These are phyloP conservation scores for Aspergillus ostianus DNA, from an alignment of 495 filamentous ascomycete genomes.

Conservation along the genomic window DNA sequence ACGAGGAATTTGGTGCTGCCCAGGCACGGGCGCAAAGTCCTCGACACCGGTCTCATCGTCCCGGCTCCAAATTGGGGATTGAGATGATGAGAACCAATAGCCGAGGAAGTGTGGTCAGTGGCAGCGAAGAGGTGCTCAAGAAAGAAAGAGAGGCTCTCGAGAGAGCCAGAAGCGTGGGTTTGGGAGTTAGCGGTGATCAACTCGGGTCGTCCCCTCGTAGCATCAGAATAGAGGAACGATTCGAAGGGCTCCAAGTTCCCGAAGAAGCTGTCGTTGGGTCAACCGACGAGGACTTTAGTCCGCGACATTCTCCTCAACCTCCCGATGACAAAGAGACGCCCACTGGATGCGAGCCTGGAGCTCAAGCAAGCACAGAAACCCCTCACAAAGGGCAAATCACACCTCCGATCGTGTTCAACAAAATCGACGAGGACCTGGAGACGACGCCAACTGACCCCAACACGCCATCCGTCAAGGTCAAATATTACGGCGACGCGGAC, in stretches of 20 bases:
- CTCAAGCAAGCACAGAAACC: slow-evolving; percentile 9
- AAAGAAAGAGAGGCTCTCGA: slow-evolving; percentile 37
- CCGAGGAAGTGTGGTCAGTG: slow-evolving; percentile 73
- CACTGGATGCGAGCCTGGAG: not conserved
- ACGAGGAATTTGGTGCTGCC: slow-evolving; percentile 75
- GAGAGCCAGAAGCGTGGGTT: slow-evolving; percentile 25
- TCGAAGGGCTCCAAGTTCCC: slow-evolving; percentile 40
- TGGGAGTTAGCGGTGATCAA: slow-evolving; percentile 21
- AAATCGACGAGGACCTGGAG: not conserved
- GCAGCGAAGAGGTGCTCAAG: slow-evolving; percentile 43
- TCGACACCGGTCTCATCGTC: slow-evolving; percentile 45
- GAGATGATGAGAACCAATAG: slow-evolving; percentile 98
- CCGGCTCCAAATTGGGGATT: slow-evolving; percentile 77
- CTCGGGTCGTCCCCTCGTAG: slow-evolving; percentile 28
- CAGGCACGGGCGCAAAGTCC: slow-evolving; percentile 60
- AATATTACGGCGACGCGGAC: slow-evolving; percentile 12
- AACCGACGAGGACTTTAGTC: slow-evolving; percentile 29
- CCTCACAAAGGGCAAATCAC: slow-evolving; percentile 33
- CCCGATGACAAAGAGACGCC: not conserved
- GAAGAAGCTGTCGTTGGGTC: slow-evolving; percentile 35
- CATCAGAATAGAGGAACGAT: slow-evolving; percentile 32
- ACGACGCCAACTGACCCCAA: slow-evolving; percentile 19
- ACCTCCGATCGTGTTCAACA: slow-evolving; percentile 28
- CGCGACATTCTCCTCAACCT: slow-evolving; percentile 21
- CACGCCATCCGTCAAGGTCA: slow-evolving; percentile 31